Conservation (phyloP, 2,329 filamentous ascomycete species). For the Fusarium papillatum region DNA sequence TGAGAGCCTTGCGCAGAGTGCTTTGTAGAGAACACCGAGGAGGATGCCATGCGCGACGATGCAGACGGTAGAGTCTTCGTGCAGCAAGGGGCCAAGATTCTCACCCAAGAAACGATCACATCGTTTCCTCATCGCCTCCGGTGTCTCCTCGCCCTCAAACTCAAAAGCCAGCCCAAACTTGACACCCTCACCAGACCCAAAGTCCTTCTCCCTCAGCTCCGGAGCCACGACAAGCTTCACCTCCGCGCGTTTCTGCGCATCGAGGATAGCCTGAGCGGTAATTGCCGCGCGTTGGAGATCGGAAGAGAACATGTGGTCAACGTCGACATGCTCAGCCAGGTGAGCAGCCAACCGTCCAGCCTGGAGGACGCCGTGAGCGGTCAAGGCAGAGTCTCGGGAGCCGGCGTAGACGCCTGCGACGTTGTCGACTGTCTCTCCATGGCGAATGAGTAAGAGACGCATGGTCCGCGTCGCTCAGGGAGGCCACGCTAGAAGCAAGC, state of each 20-base stretch:
- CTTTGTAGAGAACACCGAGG: slow-evolving; percentile 76
- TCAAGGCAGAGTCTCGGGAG: slow-evolving; percentile 83
- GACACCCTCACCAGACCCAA: slow-evolving; percentile 78
- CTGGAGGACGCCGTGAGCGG: slow-evolving; percentile 85
- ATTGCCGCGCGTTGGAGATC: slow-evolving; percentile 80
- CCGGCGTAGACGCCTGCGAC: slow-evolving; percentile 85
- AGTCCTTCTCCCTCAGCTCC: slow-evolving; percentile 80
- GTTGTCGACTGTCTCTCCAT: slow-evolving; percentile 94
- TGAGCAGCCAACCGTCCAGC: slow-evolving; percentile 78
- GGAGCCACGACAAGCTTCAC: slow-evolving; percentile 40
- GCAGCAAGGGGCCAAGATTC: slow-evolving; percentile 69
- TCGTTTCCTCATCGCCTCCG: slow-evolving; percentile 74
- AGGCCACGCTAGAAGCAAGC: slow-evolving; percentile 33
- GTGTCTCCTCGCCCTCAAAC: slow-evolving; percentile 73
- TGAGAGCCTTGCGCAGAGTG: slow-evolving; percentile 68
- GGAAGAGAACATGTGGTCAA: slow-evolving; percentile 82
- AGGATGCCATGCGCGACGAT: slow-evolving; percentile 89
- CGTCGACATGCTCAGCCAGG: slow-evolving; percentile 57
- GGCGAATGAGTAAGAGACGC: slow-evolving; percentile 81
- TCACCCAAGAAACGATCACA: slow-evolving; percentile 75
- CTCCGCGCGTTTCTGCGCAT: slow-evolving; percentile 60
- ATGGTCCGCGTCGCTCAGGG: slow-evolving; percentile 45
- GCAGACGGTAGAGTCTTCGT: slow-evolving; percentile 20
- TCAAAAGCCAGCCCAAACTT: slow-evolving; percentile 58
- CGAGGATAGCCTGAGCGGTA: slow-evolving; percentile 77